Evolutionary conservation across 208 protist genomes (phyloP).

Genomic region (Strigomonas culicis): DNA sequence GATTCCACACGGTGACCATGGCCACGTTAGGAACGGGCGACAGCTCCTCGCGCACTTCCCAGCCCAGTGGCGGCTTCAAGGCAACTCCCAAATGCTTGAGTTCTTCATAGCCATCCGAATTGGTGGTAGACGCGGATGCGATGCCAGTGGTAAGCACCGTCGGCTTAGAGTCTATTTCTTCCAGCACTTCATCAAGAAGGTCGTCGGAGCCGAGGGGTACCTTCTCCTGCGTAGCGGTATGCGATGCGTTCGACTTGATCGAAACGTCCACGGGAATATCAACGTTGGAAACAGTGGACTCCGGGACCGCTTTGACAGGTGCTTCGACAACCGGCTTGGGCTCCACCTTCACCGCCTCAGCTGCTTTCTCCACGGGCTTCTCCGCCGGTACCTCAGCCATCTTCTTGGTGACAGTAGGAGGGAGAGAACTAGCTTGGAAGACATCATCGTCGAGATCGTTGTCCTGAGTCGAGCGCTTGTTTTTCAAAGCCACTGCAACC

Average conservation of each 20-base stretch:
- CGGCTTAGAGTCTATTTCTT: slow-evolving; percentile 2
- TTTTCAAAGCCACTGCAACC: slow-evolving; percentile 11
- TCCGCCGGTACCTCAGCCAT: background rate
- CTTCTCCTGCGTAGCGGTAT: no score
- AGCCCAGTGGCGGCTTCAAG: slow-evolving; percentile 44
- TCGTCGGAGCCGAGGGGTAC: background rate
- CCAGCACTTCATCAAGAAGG: background rate
- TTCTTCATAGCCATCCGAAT: slow-evolving; percentile 9
- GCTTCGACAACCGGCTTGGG: background rate
- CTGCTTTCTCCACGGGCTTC: background rate
- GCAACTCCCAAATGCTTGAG: slow-evolving; percentile 45
- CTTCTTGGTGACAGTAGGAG: slow-evolving; percentile 4
- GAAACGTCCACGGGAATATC: slow-evolving; percentile 6
- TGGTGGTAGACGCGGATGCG: background rate
- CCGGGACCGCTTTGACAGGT: background rate
- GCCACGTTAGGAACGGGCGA: slow-evolving; percentile 74
- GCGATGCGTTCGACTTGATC: background rate
- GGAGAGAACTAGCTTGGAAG: slow-evolving; percentile 18
- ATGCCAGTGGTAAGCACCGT: background rate
- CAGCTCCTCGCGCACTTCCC: slow-evolving; percentile 67
- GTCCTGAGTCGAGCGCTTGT: slow-evolving; percentile 1
- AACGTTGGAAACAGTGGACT: background rate
- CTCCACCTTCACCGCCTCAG: background rate
- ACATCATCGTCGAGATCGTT: slow-evolving; percentile 26
- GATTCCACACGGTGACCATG: slow-evolving; percentile 75